These are phyloP conservation scores for Pilaira anomala DNA, from an alignment of 192 early-diverging fungal species.

Conservation along the genomic window DNA sequence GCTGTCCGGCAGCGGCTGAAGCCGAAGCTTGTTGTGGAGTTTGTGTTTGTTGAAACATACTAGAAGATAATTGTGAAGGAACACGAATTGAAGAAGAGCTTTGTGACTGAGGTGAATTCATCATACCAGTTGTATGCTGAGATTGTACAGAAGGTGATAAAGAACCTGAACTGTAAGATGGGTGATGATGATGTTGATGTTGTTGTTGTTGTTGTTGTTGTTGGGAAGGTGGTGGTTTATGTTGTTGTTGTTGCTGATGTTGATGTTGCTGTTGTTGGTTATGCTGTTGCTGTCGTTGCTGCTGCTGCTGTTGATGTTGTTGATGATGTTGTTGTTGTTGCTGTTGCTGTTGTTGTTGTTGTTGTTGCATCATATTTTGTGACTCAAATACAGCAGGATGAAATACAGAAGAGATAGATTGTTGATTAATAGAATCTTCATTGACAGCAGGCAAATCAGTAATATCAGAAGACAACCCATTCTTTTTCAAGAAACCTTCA, in stretches of 20 bases:
- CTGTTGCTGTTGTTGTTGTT: slow-evolving; percentile 11
- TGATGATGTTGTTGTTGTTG: slow-evolving; percentile 9
- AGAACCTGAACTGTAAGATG: not conserved
- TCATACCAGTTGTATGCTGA: not conserved
- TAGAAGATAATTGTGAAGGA: slow-evolving; percentile 4
- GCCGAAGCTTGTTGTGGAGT: not conserved
- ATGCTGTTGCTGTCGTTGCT: slow-evolving; percentile 16
- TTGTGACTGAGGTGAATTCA: slow-evolving; percentile 15
- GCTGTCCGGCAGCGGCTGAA: slow-evolving; percentile 10
- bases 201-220: not conserved
- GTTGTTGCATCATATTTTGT: slow-evolving; percentile 6
- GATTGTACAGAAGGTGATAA: not conserved
- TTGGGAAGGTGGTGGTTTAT: not conserved
- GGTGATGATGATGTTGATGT: not conserved
- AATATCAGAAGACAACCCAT: slow-evolving; percentile 26
- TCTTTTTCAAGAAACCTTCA: slow-evolving; percentile 36
- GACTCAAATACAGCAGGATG: slow-evolving; percentile 32
- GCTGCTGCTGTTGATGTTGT: slow-evolving; percentile 23
- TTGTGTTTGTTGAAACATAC: slow-evolving; percentile 2
- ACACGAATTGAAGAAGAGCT: slow-evolving; percentile 1
- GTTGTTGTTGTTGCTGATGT: not conserved
- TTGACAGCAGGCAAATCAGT: slow-evolving; percentile 27
- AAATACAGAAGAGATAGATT: slow-evolving; percentile 34
- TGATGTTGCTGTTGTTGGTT: not conserved
- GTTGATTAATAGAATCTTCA: slow-evolving; percentile 37